phyloP scores from a whole-genome alignment of 495 filamentous ascomycete species.

The Neurospora discreta region DNA sequence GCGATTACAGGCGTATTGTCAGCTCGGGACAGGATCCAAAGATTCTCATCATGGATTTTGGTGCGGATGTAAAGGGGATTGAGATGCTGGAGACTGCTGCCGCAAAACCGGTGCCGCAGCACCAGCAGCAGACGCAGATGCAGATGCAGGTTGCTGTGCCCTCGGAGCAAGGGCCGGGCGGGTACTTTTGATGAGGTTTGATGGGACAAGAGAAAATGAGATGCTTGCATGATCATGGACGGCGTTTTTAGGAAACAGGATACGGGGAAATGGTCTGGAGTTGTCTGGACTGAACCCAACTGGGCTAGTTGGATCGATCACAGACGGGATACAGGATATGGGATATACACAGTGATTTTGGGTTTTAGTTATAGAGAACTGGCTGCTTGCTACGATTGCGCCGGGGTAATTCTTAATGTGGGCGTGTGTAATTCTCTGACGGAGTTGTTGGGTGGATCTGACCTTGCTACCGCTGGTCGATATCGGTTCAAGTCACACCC shows the following conservation, averaged over 20 bases:
- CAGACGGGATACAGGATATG: not conserved
- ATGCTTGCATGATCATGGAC: not conserved
- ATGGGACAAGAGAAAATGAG: not conserved
- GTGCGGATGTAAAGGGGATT: slow-evolving; percentile 42
- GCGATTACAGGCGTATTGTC: slow-evolving; percentile 85
- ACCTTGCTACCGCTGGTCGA: no score
- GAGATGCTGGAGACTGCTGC: slow-evolving; percentile 36
- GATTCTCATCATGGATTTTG: slow-evolving; percentile 85
- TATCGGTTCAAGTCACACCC: no score
- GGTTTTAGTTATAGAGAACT: not conserved
- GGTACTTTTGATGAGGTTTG: not conserved
- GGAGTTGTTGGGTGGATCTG: no score
- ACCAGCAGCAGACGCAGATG: not conserved
- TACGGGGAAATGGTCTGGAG: not conserved
- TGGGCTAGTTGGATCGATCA: not conserved
- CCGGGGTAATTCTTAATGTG: not conserved
- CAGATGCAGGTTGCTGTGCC: not conserved
- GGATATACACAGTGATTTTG: not conserved
- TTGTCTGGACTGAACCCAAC: not conserved
- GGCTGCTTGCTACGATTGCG: not conserved
- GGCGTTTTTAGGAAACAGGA: not conserved
- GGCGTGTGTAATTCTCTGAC: not conserved
- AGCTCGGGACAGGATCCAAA: slow-evolving; percentile 88
- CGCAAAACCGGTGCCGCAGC: not conserved
- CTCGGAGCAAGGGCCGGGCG: not conserved